Percentiles rank a stretch among this genome's conserved stretches.
Conservation (phyloP, 1,284 basidiomycete species). For the Crepidotus sp. region DNA sequence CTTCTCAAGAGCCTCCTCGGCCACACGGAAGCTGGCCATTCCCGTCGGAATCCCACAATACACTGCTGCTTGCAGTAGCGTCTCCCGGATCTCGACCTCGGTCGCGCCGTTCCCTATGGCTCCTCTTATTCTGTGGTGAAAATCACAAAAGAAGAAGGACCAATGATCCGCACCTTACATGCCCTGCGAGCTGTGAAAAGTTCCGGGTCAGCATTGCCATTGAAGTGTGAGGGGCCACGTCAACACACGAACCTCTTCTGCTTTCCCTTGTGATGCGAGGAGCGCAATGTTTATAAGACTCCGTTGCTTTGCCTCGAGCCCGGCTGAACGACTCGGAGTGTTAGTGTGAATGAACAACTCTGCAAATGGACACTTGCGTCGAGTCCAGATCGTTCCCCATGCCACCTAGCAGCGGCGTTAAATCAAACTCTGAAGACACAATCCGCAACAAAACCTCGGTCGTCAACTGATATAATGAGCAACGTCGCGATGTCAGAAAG, state of each 20-base stretch:
- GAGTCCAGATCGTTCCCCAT: constrained; percentile 38
- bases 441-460: constrained; percentile 25
- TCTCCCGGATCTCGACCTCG: constrained; percentile 34
- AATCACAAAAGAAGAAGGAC: neutral
- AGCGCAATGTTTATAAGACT: constrained; percentile 35
- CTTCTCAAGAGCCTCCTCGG: constrained; percentile 29
- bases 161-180: constrained; percentile 26
- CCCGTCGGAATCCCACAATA: constrained; percentile 35
- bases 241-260: constrained; percentile 27
- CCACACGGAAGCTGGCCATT: constrained; percentile 32
- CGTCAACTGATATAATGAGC: constrained; percentile 21
- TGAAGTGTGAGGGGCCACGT: too few species aligned
- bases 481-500: neutral
- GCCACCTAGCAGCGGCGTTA: constrained; percentile 24
- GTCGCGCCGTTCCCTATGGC: constrained; percentile 33
- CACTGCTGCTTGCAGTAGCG: constrained; percentile 31
- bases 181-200: constrained; percentile 26
- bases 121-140: constrained; percentile 23
- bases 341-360: neutral
- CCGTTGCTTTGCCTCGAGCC: constrained; percentile 34
- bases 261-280: constrained; percentile 32
- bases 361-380: constrained; percentile 18
- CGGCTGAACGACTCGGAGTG: constrained; percentile 20
- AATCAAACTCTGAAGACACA: neutral
- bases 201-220: neutral